These are phyloP conservation scores for Hansenula lynferdii DNA, from an alignment of 1,139 yeast species.

Conservation along the genomic window DNA sequence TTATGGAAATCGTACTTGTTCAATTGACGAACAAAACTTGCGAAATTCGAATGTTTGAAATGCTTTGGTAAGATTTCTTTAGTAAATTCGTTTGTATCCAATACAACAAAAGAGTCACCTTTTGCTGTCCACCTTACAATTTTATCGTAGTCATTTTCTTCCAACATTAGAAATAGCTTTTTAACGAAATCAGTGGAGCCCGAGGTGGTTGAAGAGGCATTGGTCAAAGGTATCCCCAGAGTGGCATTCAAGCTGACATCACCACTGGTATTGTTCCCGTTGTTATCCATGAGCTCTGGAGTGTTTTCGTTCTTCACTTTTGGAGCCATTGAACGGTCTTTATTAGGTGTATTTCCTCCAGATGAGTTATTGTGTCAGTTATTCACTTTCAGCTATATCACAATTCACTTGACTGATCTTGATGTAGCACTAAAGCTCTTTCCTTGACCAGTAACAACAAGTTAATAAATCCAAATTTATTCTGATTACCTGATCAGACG, in stretches of 20 bases:
- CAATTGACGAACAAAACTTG: constrained; percentile 89
- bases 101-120: constrained; percentile 85
- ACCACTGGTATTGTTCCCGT: constrained; percentile 2
- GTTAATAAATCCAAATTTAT: no score
- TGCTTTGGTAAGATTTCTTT: constrained; percentile 81
- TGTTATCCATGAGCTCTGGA: constrained; percentile 4
- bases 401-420: no score
- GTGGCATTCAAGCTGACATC: constrained; percentile 12
- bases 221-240: constrained; percentile 19
- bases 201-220: constrained; percentile 21
- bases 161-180: constrained; percentile 77
- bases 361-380: no score
- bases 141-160: constrained; percentile 65
- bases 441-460: not conserved
- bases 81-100: constrained; percentile 87
- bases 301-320: constrained; percentile 10
- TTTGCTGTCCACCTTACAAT: constrained; percentile 79
- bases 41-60: constrained; percentile 91
- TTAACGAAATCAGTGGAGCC: constrained; percentile 74
- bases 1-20: constrained; percentile 97
- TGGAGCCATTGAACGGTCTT: no score
- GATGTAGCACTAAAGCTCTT: not conserved
- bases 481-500: constrained; percentile 1
- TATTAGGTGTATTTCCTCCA: no score
- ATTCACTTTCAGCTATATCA: no score